Conservation (phyloP, 768 basidiomycete species). For the Boletus rubropictus region DNA sequence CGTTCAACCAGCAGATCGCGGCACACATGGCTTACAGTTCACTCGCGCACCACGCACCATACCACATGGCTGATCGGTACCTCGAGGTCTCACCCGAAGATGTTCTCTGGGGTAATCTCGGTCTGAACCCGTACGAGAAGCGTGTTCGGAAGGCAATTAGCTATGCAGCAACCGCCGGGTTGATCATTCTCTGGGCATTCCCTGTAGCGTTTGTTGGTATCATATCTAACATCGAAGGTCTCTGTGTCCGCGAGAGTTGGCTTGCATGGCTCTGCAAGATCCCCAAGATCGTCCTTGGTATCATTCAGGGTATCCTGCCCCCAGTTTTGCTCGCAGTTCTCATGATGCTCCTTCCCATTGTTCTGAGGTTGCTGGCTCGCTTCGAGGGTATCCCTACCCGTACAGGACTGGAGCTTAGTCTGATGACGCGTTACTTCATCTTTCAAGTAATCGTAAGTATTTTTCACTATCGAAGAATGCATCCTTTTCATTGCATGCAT, state of each 20-base stretch:
- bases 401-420: slow-evolving; percentile 76
- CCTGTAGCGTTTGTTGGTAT: slow-evolving; percentile 84
- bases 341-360: slow-evolving; percentile 83
- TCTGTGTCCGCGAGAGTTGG: slow-evolving; percentile 63
- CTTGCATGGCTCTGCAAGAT: slow-evolving; percentile 79
- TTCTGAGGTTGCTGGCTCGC: slow-evolving; percentile 71
- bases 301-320: slow-evolving; percentile 85
- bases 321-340: slow-evolving; percentile 83
- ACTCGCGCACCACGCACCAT: slow-evolving; percentile 75
- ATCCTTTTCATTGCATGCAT: background rate
- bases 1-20: slow-evolving; percentile 88
- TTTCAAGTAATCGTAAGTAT: slow-evolving; percentile 83
- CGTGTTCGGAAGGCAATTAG: slow-evolving; percentile 60
- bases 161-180: slow-evolving; percentile 68
- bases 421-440: slow-evolving; percentile 90
- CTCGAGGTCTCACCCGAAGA: slow-evolving; percentile 83
- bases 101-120: slow-evolving; percentile 89
- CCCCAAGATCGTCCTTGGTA: slow-evolving; percentile 62
- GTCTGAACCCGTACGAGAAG: slow-evolving; percentile 84
- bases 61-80: slow-evolving; percentile 70
- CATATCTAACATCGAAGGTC: slow-evolving; percentile 70
- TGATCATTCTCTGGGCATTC: slow-evolving; percentile 86
- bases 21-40: slow-evolving; percentile 82
- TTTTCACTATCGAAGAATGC: background rate
- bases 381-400: slow-evolving; percentile 89